phyloP scores from a whole-genome alignment of 225 moss, liverwort and hornwort species.

The Pleurozium schreberi region DNA sequence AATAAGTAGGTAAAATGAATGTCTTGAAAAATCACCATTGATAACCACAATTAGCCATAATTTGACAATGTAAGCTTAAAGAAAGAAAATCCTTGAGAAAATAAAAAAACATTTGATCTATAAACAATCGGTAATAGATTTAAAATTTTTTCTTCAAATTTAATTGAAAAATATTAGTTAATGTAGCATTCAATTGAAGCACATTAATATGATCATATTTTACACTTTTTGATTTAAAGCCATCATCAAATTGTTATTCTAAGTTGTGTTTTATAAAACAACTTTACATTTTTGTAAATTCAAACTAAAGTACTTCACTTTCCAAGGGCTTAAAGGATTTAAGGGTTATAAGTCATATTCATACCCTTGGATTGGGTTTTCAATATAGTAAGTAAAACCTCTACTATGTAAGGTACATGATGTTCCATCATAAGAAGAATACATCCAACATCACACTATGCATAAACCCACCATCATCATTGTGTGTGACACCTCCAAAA shows the following conservation, averaged over 20 bases:
- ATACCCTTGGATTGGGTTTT: accelerated
- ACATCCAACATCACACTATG: too few relatives aligned
- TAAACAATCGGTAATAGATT: neutral
- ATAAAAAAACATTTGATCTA: neutral
- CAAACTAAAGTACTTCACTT: neutral
- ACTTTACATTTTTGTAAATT: neutral
- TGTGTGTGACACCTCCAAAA: too few relatives aligned
- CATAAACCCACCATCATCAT: too few relatives aligned
- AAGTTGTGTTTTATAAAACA: neutral
- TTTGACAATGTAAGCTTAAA: neutral
- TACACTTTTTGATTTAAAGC: neutral
- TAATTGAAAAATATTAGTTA: neutral
- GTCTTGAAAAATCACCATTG: neutral
- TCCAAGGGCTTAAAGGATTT: too few relatives aligned
- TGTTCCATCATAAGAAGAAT: too few relatives aligned
- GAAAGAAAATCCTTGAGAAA: neutral
- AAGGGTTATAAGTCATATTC: neutral
- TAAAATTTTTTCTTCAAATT: neutral
- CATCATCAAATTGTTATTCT: neutral
- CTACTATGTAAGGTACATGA: too few relatives aligned
- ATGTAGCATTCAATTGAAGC: neutral
- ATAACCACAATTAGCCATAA: neutral
- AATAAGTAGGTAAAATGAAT: neutral
- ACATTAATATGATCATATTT: neutral
- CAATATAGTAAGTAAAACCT: neutral